Evolutionary conservation across 257 asterid genomes (phyloP).

Genomic region (Paulownia fortunei): DNA sequence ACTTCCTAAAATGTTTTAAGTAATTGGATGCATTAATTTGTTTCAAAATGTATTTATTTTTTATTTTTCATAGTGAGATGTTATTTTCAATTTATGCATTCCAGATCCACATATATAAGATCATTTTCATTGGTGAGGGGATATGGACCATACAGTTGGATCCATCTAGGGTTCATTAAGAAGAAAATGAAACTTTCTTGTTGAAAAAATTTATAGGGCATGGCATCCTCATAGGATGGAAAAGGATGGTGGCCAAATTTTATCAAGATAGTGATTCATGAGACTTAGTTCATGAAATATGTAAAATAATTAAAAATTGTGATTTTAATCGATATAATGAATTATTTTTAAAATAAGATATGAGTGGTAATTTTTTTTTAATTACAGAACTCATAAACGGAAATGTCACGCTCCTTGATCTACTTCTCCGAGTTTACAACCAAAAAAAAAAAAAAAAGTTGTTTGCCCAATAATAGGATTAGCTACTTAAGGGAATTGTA

Average conservation of each 20-base stretch:
- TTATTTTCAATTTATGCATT: slow-evolving; percentile 31
- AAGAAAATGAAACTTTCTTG: slow-evolving; percentile 62
- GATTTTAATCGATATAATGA: not conserved
- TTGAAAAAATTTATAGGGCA: slow-evolving; percentile 45
- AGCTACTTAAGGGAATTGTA: not conserved
- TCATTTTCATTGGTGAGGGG: slow-evolving; percentile 37
- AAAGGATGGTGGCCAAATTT: slow-evolving; percentile 51
- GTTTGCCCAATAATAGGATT: too few species aligned
- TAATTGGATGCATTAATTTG: not conserved
- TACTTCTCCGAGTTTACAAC: too few species aligned
- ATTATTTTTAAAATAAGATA: not conserved
- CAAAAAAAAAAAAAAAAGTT: too few species aligned
- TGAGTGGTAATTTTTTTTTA: too few species aligned
- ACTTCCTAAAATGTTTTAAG: not conserved
- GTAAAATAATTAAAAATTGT: not conserved
- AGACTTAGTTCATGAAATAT: not conserved
- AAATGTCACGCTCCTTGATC: too few species aligned
- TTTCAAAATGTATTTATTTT: not conserved
- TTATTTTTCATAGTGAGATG: slow-evolving; percentile 9
- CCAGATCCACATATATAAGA: slow-evolving; percentile 26
- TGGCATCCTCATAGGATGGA: slow-evolving; percentile 44
- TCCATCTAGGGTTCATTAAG: slow-evolving; percentile 59
- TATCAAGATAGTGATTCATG: not conserved
- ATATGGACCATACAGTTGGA: slow-evolving; percentile 67
- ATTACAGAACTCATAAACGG: too few species aligned